Base-by-base conservation (phyloP, 1,284 basidiomycete genomes). In the Melampsora larici-populina region DNA sequence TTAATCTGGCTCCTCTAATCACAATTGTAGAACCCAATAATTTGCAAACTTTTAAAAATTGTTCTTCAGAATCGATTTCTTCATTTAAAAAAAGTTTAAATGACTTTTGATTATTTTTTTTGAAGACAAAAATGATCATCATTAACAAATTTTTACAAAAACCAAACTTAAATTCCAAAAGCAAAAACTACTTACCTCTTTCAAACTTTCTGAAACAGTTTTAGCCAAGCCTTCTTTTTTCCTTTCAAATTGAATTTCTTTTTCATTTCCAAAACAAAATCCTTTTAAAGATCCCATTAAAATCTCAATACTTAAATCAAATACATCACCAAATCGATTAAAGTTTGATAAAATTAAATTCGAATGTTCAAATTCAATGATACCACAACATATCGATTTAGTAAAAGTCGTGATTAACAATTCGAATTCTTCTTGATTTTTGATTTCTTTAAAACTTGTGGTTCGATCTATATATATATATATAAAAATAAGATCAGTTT, bases 1-100 rank as follows among this genome's bases (percentile, higher is more conserved):
- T 81, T 69, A 83, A 80, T 21, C 82, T 80, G 0, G 81, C 81
- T n/a, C 82, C 82, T n/a, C 82, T 80, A 9, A 82, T 78, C 21
- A 83, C 80, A 21, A 83, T 73, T 0, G 79, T 79, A 18, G 81
- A 81, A 9, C 80, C 80, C 15, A 83, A 68, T 40, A 81, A 79
- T 17, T 81, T 79, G 2, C 79, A 81, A 2, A 83, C 79, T 24
- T 80, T 80, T 8, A 83, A 72, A 78, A 82, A 82, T 3, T 77
- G 74, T 8, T 77, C 66, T 62, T 77, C 74, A 15, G 66, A 68
- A 29, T 43, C 66, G 15, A n/a, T 43, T 21, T 63, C 29, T 11
- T 46, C 36, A 58, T 31, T 58, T 11, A 69, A 58, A 63, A 58
- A 63, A 48, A 77, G 48, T 63, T 77, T 55, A 77, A 77, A 77